Conservation (phyloP, 192 early-diverging fungal genomes). For the Fimicolochytrium jonesii region DNA sequence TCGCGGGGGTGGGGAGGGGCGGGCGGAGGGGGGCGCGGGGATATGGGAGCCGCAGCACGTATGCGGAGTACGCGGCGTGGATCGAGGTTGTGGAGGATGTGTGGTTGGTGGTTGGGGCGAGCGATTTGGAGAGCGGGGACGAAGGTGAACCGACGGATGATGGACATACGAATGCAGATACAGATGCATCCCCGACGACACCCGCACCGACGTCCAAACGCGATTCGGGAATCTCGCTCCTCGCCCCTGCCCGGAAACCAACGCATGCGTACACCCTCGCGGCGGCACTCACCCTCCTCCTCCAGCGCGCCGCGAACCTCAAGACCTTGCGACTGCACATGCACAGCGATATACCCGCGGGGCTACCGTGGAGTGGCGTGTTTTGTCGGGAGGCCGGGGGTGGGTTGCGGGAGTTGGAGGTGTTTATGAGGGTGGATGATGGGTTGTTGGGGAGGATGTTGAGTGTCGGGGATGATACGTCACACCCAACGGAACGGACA, state of each 20-base stretch:
- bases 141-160: neutral
- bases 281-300: neutral
- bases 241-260: neutral
- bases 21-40: too few relatives aligned
- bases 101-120: conserved; percentile 7
- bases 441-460: neutral
- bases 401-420: neutral
- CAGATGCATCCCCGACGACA: too few relatives aligned
- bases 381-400: too few relatives aligned
- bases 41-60: too few relatives aligned
- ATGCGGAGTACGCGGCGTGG: neutral
- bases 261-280: neutral
- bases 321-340: conserved; percentile 5
- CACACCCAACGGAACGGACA: neutral
- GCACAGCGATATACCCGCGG: conserved; percentile 8
- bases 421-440: conserved; percentile 10
- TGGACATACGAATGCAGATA: too few relatives aligned
- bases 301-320: neutral
- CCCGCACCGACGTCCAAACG: neutral
- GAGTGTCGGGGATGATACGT: too few relatives aligned
- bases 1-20: too few relatives aligned
- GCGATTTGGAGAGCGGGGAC: neutral
- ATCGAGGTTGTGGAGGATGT: conserved; percentile 10
- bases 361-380: neutral
- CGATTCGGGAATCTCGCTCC: neutral